Evolutionary conservation across 2,329 filamentous ascomycete genomes (phyloP).

Genomic region (Penicillium sp.): DNA sequence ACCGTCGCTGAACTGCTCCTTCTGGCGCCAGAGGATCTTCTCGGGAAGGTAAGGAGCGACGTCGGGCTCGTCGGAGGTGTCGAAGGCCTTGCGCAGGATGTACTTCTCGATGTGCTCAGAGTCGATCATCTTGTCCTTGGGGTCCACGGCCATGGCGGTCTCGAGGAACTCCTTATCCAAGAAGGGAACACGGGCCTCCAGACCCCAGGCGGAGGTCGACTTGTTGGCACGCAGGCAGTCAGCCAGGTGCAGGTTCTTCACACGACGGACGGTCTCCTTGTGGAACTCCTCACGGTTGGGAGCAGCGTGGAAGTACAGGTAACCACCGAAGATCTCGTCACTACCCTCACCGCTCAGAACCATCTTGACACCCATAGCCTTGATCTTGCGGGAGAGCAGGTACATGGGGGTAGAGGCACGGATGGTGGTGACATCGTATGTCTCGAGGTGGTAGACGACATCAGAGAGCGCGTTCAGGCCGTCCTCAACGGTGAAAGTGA

Average conservation of each 20-base stretch:
- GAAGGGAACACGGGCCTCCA: constrained; percentile 97
- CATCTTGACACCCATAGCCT: constrained; percentile 99
- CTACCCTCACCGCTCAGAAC: constrained; percentile 94
- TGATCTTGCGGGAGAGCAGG: constrained; percentile 95
- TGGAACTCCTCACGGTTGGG: constrained; percentile 92
- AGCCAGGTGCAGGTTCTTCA: constrained; percentile 95
- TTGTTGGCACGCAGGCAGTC: constrained; percentile 99
- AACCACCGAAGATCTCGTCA: constrained; percentile 97
- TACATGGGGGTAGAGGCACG: constrained; percentile 99
- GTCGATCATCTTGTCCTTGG: constrained; percentile 92
- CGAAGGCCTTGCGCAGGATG: constrained; percentile 95
- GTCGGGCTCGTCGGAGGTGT: constrained; percentile 81
- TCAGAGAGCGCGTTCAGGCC: constrained; percentile 94
- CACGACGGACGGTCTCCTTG: constrained; percentile 85
- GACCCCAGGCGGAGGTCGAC: constrained; percentile 95
- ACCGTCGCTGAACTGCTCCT: constrained; percentile 98
- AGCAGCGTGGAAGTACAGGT: constrained; percentile 96
- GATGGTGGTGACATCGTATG: constrained; percentile 97
- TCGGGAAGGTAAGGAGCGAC: constrained; percentile 87
- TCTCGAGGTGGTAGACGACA: constrained; percentile 97
- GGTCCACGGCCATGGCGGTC: constrained; percentile 88
- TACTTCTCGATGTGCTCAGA: constrained; percentile 92
- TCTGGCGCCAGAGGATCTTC: constrained; percentile 95
- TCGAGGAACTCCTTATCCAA: constrained; percentile 97
- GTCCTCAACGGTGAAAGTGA: constrained; percentile 97